Base-by-base conservation (phyloP, 768 basidiomycete species). In the Rhodotorula taiwanensis region DNA sequence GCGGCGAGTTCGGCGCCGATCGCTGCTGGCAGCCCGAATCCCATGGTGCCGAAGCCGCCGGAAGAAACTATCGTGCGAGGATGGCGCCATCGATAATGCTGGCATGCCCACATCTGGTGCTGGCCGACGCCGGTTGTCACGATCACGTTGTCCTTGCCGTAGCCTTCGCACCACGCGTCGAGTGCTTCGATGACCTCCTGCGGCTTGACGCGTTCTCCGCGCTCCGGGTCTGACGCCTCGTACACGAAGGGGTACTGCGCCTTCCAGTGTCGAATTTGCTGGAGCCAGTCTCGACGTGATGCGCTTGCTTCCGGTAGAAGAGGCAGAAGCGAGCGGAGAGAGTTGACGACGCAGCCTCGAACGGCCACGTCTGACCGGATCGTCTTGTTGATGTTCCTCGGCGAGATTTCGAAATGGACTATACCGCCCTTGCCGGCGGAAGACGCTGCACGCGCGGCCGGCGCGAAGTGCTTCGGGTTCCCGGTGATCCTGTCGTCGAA, bases 81-180 rank as follows among this genome's bases (percentile, higher is more conserved):
- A 52, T 86, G 78, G 65, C 78, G 87, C 93, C 92, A 99, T 62
- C 93, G 81, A 77, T 83, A 98, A 75, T 86, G 81, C 76, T 99
- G 95, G 45, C 89, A 89, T 3, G 94, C 94, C 92, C 91, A 98
- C 95, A 98, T 98, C 78, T 99, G 94, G 78, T 98, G 95, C 76
- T 99, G 95, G 14, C 95, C 95, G 27, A 99, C 95, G 71, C 95
- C 95, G 21, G 95, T 99, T 15, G 89, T 77, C 55, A 99, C 77
- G 73, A 99, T 78, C 42, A 95, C 82, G 30, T 97, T 84, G 60
- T 89, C 86, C 79, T 97, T 94, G 55, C 77, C 78, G 54, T 78
- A 74, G 25, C 49, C 70, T 62, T 86, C 80, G 52, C 79, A 79
- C n/a, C 83, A 84, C 79, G 89, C 88, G 72, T 98, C 86, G 47